Percentiles rank a stretch among this genome's conserved stretches.
Evolutionary conservation across 352 stramenopile genomes (phyloP).

Genomic region (Phytophthora foliorum): DNA sequence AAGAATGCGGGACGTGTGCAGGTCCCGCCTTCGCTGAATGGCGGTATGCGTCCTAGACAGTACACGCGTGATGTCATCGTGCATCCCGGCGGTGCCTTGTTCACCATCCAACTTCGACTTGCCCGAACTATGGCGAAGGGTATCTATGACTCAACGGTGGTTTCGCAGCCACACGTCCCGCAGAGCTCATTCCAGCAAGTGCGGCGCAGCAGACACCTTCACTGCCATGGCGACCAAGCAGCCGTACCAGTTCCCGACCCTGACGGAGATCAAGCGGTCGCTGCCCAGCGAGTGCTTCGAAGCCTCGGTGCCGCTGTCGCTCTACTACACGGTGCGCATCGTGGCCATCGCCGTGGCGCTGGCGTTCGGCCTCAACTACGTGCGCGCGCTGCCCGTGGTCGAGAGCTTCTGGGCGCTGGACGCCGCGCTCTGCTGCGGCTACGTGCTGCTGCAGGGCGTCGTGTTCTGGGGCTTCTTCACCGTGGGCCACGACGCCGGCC

Average conservation of each 20-base stretch:
- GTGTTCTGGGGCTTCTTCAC: slow-evolving; percentile 91
- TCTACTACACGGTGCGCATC: slow-evolving; percentile 78
- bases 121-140: slow-evolving; percentile 25
- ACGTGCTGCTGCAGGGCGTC: slow-evolving; percentile 79
- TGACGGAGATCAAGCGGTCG: slow-evolving; percentile 86
- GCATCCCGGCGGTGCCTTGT: slow-evolving; percentile 16
- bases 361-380: slow-evolving; percentile 50
- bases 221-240: slow-evolving; percentile 36
- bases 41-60: slow-evolving; percentile 3
- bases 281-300: slow-evolving; percentile 80
- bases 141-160: slow-evolving; percentile 22
- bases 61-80: slow-evolving; percentile 21
- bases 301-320: slow-evolving; percentile 69
- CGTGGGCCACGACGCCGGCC: slow-evolving; percentile 82
- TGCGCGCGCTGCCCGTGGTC: slow-evolving; percentile 54
- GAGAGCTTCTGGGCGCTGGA: slow-evolving; percentile 50
- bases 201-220: slow-evolving; percentile 16
- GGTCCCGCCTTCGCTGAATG: slow-evolving; percentile 13
- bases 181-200: slow-evolving; percentile 33
- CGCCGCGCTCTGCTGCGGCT: slow-evolving; percentile 53
- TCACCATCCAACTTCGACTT: slow-evolving; percentile 33
- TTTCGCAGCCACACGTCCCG: slow-evolving; percentile 29
- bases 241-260: slow-evolving; percentile 73
- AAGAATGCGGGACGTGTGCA: slow-evolving; percentile 8
- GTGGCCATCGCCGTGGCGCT: slow-evolving; percentile 58